Evolutionary conservation across 2,329 filamentous ascomycete genomes (phyloP).

Genomic region (Colletotrichum destructivum): DNA sequence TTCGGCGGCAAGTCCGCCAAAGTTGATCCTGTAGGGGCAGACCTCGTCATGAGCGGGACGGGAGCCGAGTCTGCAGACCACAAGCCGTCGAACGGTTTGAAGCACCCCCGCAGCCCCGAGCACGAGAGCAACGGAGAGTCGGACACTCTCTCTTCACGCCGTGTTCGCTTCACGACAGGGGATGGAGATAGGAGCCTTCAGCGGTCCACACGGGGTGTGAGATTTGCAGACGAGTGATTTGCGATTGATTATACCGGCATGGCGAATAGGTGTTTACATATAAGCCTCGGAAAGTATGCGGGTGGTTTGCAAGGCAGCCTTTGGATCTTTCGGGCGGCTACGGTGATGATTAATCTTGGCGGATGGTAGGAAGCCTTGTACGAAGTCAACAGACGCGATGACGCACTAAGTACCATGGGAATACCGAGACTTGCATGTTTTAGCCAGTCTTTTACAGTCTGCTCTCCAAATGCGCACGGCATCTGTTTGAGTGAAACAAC

Average conservation of each 20-base stretch:
- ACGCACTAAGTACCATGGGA: not conserved
- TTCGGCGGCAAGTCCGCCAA: constrained; percentile 67
- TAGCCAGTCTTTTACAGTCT: not conserved
- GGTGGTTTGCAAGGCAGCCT: not conserved
- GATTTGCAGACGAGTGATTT: constrained; percentile 5
- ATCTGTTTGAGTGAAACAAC: not conserved
- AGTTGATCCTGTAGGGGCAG: constrained; percentile 62
- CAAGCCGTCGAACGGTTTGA: constrained; percentile 42
- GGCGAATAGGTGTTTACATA: not conserved
- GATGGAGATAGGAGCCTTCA: not conserved
- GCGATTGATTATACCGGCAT: not conserved
- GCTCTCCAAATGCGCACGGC: not conserved
- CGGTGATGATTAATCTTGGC: too few species aligned
- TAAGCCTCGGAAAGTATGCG: not conserved
- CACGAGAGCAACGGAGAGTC: constrained; percentile 13
- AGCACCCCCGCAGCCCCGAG: constrained; percentile 45
- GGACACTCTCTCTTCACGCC: constrained; percentile 49
- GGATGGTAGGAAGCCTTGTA: too few species aligned
- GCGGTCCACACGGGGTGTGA: not conserved
- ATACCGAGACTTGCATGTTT: not conserved
- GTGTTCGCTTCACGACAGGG: constrained; percentile 50
- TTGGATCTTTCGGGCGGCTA: too few species aligned
- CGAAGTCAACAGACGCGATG: not conserved
- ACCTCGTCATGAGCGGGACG: constrained; percentile 53
- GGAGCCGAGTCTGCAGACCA: not conserved